These are phyloP conservation scores for Phyllosticta citriasiana DNA, from an alignment of 2,329 filamentous ascomycete species.

Conservation along the genomic window DNA sequence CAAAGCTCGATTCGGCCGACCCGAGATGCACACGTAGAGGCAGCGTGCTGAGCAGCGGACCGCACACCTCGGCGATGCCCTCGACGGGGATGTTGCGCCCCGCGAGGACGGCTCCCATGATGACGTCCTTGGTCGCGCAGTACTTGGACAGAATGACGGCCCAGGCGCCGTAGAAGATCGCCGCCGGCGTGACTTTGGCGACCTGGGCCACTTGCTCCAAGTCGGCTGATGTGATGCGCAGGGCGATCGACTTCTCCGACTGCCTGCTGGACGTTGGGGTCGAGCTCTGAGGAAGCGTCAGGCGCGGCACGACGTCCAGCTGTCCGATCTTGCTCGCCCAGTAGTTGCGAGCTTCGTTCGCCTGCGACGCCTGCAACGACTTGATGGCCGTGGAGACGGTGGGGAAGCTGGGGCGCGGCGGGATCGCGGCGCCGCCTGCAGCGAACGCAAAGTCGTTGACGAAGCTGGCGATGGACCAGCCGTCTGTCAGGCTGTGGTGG, in stretches of 20 bases:
- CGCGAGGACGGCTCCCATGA: constrained; percentile 27
- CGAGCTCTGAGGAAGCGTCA: not conserved
- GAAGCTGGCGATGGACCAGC: constrained; percentile 1
- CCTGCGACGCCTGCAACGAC: not conserved
- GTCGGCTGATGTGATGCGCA: not conserved
- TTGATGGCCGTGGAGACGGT: not conserved
- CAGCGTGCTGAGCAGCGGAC: constrained; percentile 25
- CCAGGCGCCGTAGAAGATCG: constrained; percentile 28
- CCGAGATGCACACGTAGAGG: not conserved
- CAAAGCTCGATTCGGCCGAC: not conserved
- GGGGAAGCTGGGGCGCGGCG: not conserved
- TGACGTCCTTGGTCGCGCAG: constrained; percentile 21
- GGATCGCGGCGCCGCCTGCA: not conserved
- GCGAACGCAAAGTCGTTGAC: constrained; percentile 1
- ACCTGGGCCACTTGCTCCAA: not conserved
- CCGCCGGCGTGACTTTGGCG: constrained; percentile 12
- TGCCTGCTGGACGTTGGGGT: not conserved
- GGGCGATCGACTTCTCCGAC: not conserved
- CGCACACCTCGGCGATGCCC: constrained; percentile 21
- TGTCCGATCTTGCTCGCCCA: not conserved
- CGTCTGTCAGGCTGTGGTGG: not conserved
- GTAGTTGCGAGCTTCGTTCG: not conserved
- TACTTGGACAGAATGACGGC: constrained; percentile 23
- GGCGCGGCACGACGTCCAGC: constrained; percentile 1
- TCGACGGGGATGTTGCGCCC: constrained; percentile 26